Base-by-base conservation (phyloP, 495 filamentous ascomycete genomes). In the Aspergillus affinis region DNA sequence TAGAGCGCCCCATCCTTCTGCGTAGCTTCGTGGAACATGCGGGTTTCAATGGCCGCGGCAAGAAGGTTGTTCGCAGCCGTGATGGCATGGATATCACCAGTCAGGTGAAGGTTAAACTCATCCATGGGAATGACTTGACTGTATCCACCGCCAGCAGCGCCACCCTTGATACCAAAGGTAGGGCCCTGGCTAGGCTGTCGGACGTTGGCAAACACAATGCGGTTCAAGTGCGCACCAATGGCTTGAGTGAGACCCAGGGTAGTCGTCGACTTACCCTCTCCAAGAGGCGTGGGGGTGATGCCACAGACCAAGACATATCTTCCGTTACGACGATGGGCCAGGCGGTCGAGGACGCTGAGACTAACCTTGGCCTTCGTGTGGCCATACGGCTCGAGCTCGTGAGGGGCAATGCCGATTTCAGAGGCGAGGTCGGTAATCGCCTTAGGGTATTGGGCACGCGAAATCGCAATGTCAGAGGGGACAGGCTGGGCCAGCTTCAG, bases 101-200 rank as follows among this genome's bases (percentile, higher is more conserved):
- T 98, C 71, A 98, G 77, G 71, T 98, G 94, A 61, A 98, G 81
- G 71, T 98, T 98, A 81, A 98, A 98, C 72, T 98, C 94, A 63
- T 98, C 94, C 94, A 98, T 98, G 54, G 94, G 94, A 64, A 98
- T 98, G 67, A 98, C 94, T 74, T 98, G 94, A 72, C 91, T 95
- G 81, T 97, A 98, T 17, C 94, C 94, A 64, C 94, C 94, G 67
- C 94, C 94, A 58, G 94, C 94, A 54, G 94, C 94, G 62, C 94
- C 94, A 48, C 94, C 94, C 78, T 98, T 98, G 81, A 98, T 97
- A 67, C 94, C 94, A 69, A 98, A 98, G 0, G 94, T 98, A 54
- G 94, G 94, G 10, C 94, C 94, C 79, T 97, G 94, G 67, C 90
- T 95, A 29, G 94, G 94, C 76, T 98, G 94, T 51, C 94, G 86